Conservation (phyloP, 129 eudicot species). For the Logfia minima region DNA sequence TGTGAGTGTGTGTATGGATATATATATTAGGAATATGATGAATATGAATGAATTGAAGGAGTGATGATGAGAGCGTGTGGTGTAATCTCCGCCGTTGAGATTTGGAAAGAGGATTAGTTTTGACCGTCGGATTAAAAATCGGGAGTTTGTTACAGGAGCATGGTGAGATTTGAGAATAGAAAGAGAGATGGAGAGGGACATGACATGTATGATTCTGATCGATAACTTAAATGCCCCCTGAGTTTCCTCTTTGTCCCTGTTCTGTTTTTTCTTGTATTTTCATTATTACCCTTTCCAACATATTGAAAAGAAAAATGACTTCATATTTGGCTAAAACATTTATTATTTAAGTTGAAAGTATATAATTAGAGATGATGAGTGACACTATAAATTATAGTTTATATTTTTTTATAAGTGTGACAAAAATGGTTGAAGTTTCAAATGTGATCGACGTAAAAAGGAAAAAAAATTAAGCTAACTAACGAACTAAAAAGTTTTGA, state of each 20-base stretch:
- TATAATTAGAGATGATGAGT: no score
- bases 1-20: not conserved
- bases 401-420: no score
- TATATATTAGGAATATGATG: not conserved
- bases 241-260: slow-evolving; percentile 52
- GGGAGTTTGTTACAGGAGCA: slow-evolving; percentile 36
- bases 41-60: not conserved
- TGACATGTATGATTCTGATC: slow-evolving; percentile 43
- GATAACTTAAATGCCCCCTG: slow-evolving; percentile 47
- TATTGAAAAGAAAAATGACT: no score
- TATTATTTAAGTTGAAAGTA: no score
- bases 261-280: slow-evolving; percentile 31
- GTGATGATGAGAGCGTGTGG: slow-evolving; percentile 24
- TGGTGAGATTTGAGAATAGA: not conserved
- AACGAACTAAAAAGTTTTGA: no score
- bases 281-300: slow-evolving; percentile 17
- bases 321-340: no score
- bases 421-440: no score
- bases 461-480: no score
- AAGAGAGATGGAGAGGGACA: slow-evolving; percentile 38
- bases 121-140: slow-evolving; percentile 36
- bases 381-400: no score
- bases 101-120: slow-evolving; percentile 25
- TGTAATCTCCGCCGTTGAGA: slow-evolving; percentile 26
- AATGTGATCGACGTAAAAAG: no score